A percentile compares a stretch with the other conserved stretches of the same genome.
Evolutionary conservation across 768 basidiomycete genomes (phyloP).

Genomic region (Auriscalpium orientale): DNA sequence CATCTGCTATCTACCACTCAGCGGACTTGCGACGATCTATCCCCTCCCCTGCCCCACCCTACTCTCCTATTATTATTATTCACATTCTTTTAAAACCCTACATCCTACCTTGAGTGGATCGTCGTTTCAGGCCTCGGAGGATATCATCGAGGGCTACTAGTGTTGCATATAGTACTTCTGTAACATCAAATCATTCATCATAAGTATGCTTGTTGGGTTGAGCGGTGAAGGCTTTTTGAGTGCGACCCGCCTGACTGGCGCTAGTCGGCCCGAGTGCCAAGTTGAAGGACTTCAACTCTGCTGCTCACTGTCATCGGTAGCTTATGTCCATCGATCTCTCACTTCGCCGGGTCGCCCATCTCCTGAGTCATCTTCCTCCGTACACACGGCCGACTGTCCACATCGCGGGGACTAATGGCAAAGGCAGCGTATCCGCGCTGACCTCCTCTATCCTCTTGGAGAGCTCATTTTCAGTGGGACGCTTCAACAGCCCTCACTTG

Average conservation of each 20-base stretch:
- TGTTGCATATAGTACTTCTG: too few relatives aligned
- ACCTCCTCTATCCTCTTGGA: constrained; percentile 66
- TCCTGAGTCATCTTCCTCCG: constrained; percentile 47
- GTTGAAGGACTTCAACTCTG: too few relatives aligned
- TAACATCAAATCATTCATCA: too few relatives aligned
- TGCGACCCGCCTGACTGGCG: too few relatives aligned
- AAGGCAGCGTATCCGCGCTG: constrained; percentile 85
- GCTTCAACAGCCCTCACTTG: constrained; percentile 93
- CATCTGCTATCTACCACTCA: too few relatives aligned
- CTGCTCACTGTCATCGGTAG: too few relatives aligned
- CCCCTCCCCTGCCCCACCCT: neutral
- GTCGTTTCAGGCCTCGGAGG: too few relatives aligned
- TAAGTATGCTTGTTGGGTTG: too few relatives aligned
- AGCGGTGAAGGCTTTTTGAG: too few relatives aligned
- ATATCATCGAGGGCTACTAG: too few relatives aligned
- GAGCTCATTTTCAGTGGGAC: constrained; percentile 57
- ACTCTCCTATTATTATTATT: neutral
- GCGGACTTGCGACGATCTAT: neutral
- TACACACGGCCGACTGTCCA: constrained; percentile 82
- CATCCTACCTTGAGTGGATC: too few relatives aligned
- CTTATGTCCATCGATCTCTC: constrained; percentile 46
- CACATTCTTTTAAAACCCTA: neutral
- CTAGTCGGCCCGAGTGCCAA: too few relatives aligned
- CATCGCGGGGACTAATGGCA: constrained; percentile 94
- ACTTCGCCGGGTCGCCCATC: constrained; percentile 46